Conservation (phyloP, 768 basidiomycete species). For the Pleurotus cornucopiae region DNA sequence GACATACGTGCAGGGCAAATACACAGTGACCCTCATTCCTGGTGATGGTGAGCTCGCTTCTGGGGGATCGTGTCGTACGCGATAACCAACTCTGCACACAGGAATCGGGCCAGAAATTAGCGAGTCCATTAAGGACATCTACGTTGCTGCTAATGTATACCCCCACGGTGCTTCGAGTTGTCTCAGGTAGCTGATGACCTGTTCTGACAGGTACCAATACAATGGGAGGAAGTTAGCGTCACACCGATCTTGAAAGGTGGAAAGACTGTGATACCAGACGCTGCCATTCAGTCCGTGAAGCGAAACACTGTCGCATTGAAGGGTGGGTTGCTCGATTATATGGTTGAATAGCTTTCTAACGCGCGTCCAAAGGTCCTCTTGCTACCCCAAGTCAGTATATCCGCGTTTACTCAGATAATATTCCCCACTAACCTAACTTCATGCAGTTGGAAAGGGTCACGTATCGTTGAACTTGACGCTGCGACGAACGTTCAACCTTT, state of each 20-base stretch:
- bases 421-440: conserved; percentile 7
- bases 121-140: conserved; percentile 93
- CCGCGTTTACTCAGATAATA: background rate
- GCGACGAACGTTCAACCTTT: conserved; percentile 95
- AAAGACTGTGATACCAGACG: conserved; percentile 94
- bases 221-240: conserved; percentile 99
- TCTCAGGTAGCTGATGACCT: conserved; percentile 6
- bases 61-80: conserved; percentile 6
- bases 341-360: conserved; percentile 6
- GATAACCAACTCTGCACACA: conserved; percentile 24
- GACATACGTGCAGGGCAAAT: conserved; percentile 72
- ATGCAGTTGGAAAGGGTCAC: conserved; percentile 93
- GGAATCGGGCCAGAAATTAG: conserved; percentile 99
- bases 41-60: conserved; percentile 72
- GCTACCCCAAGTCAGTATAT: conserved; percentile 87
- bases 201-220: conserved; percentile 77
- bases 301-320: conserved; percentile 98
- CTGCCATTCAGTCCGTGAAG: conserved; percentile 86
- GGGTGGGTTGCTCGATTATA: conserved; percentile 40
- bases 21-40: conserved; percentile 92
- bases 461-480: conserved; percentile 97
- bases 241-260: conserved; percentile 91
- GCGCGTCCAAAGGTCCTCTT: conserved; percentile 63
- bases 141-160: conserved; percentile 76
- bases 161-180: background rate